Conservation (phyloP, 2,329 filamentous ascomycete species). For the Diaporthe eres region DNA sequence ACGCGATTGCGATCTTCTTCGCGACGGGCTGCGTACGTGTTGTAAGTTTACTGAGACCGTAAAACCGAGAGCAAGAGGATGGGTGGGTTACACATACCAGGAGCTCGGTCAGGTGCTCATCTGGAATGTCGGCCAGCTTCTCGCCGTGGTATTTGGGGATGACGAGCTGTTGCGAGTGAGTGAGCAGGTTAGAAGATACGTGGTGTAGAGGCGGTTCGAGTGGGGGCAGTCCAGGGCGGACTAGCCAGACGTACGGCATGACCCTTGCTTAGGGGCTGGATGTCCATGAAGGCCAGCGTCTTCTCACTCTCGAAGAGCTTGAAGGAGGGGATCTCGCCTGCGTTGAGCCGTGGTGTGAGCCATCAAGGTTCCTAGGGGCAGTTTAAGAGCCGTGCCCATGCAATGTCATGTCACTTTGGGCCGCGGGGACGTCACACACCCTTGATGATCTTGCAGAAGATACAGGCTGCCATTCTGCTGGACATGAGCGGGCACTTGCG, state of each 20-base stretch:
- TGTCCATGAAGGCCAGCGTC: slow-evolving; percentile 95
- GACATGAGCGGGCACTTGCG: slow-evolving; percentile 44
- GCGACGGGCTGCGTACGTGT: slow-evolving; percentile 73
- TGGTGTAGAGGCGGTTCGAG: not conserved
- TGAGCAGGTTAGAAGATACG: not conserved
- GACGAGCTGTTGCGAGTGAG: slow-evolving; percentile 75
- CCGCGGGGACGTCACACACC: slow-evolving; percentile 61
- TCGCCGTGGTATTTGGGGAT: slow-evolving; percentile 96
- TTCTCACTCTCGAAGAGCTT: slow-evolving; percentile 97
- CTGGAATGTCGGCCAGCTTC: slow-evolving; percentile 93
- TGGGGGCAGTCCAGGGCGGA: not conserved
- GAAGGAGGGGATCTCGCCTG: slow-evolving; percentile 95
- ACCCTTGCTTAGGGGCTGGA: slow-evolving; percentile 88
- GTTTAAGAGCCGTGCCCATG: not conserved
- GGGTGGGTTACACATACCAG: slow-evolving; percentile 67
- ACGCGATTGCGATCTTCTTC: slow-evolving; percentile 87
- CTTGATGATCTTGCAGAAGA: slow-evolving; percentile 99
- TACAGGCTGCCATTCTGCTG: slow-evolving; percentile 77
- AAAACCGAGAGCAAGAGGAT: not conserved
- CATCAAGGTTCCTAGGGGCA: slow-evolving; percentile 16
- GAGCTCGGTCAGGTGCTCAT: slow-evolving; percentile 86
- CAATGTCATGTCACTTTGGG: slow-evolving; percentile 18
- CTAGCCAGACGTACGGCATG: slow-evolving; percentile 79
- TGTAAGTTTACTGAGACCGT: not conserved
- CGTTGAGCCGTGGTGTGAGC: slow-evolving; percentile 37